Base-by-base conservation (phyloP, 768 basidiomycete species). In the Serendipita indica region DNA sequence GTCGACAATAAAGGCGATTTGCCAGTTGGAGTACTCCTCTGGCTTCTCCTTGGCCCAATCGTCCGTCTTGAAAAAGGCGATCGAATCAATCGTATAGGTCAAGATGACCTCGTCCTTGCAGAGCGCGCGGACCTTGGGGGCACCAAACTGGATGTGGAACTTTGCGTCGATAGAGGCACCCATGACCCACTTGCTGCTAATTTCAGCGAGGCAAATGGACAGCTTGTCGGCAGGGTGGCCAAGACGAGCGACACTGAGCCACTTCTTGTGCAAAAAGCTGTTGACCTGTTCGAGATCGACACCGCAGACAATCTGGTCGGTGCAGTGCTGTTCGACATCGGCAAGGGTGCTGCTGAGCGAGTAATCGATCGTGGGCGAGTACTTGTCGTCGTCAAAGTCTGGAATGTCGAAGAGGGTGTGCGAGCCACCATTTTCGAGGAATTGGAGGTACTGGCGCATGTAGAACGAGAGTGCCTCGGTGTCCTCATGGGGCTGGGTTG, bases 321-420 rank as follows among this genome's bases (percentile, higher is more conserved):
- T n/a, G 60, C 62, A 28, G 58, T 46, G 18, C 59, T 41, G 62
- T 49, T 61, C 28, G 59, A 61, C 12, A 37, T 59, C 18, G 28
- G 35, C 18, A 62, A 27, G 14, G 22, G 45, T 46, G 45, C 45
- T 16, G 25, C 16, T 27, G 34, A 60, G 39, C 1, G 69, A 69
- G 60, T 63, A 69, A 58, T 69, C 63, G 58, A 67, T 62, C 13
- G 30, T 58, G 46, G 56, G 61, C n/a, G 58, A 58, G 41, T 62
- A 59, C 18, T 58, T 58, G 56, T 54, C 57, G 46, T 68, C 64
- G 59, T 67, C 67, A 59, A 70, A 69, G 54, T 68, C 67, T 13
- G 68, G 68, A 3, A 69, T 61, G 3, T 65, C 64, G 58, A 64
- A 66, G n/a, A 69, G 58, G 52, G 64, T 60, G 62, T 69, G 62